Conservation (phyloP, 2,329 filamentous ascomycete species). For the Aspergillus intermedius region DNA sequence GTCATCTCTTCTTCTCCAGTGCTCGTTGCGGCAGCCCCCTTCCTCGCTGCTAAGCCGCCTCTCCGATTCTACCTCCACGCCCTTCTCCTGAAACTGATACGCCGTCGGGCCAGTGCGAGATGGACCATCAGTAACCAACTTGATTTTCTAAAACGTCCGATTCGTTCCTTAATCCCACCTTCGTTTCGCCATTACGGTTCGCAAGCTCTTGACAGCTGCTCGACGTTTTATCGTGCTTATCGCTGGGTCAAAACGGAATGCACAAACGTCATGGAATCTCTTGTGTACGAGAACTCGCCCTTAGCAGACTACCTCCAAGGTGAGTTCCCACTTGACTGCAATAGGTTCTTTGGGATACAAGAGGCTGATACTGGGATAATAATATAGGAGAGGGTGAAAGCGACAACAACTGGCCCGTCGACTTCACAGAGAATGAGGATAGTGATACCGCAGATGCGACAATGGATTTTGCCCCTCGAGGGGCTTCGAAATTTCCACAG, state of each 20-base stretch:
- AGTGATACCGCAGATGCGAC: slow-evolving; percentile 22
- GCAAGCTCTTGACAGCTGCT: neutral
- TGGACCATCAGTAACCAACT: neutral
- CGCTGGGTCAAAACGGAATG: slow-evolving; percentile 20
- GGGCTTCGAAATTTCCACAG: slow-evolving; percentile 43
- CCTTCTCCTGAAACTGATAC: slow-evolving; percentile 1
- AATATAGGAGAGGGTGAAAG: slow-evolving; percentile 41
- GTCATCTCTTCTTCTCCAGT: neutral
- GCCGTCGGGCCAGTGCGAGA: neutral
- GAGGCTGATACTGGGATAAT: slow-evolving; percentile 6
- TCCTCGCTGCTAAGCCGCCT: neutral
- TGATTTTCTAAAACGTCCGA: neutral
- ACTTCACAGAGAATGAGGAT: slow-evolving; percentile 19
- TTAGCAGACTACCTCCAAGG: slow-evolving; percentile 86
- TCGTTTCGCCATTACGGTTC: neutral
- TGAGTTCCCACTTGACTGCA: slow-evolving; percentile 36
- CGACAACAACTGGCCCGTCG: slow-evolving; percentile 33
- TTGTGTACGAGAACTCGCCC: slow-evolving; percentile 80
- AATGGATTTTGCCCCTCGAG: slow-evolving; percentile 45
- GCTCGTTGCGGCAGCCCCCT: neutral
- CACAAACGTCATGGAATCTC: slow-evolving; percentile 65
- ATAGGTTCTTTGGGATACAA: neutral
- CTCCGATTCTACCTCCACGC: neutral
- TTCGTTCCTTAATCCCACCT: neutral
- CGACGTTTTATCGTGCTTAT: neutral